These are phyloP conservation scores for Physcia stellaris DNA, from an alignment of 495 filamentous ascomycete species.

Conservation along the genomic window DNA sequence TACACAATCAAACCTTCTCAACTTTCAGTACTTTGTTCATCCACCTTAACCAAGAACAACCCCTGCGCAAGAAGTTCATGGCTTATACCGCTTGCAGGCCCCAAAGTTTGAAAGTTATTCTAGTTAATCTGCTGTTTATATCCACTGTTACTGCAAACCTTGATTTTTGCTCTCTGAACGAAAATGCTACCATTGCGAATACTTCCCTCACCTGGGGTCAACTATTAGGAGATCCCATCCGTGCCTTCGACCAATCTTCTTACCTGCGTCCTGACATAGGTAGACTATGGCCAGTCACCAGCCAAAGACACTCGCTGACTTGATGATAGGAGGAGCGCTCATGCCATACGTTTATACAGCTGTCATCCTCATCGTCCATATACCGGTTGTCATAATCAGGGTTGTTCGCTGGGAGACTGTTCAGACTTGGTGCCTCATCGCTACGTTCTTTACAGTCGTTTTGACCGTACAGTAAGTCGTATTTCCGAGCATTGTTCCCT, in stretches of 20 bases:
- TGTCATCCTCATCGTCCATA: constrained; percentile 10
- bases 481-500: too few relatives aligned
- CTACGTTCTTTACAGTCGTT: constrained; percentile 11
- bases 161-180: too few relatives aligned
- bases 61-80: too few relatives aligned
- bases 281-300: background rate
- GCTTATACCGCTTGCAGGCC: too few relatives aligned
- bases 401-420: constrained; percentile 13
- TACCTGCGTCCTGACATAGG: constrained; percentile 12
- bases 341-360: constrained; percentile 13
- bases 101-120: too few relatives aligned
- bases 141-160: too few relatives aligned
- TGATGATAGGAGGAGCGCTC: constrained; percentile 8
- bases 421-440: constrained; percentile 8
- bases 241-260: background rate
- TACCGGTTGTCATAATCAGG: constrained; percentile 11
- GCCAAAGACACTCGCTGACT: background rate
- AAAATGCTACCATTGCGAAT: too few relatives aligned
- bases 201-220: constrained; percentile 10
- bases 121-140: too few relatives aligned
- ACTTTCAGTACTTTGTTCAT: too few relatives aligned
- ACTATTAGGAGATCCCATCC: background rate
- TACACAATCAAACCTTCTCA: too few relatives aligned
- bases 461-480: constrained; percentile 5
- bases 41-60: too few relatives aligned